Evolutionary conservation across 345 rosid species (phyloP).

Genomic region (Euphorbia peplus): DNA sequence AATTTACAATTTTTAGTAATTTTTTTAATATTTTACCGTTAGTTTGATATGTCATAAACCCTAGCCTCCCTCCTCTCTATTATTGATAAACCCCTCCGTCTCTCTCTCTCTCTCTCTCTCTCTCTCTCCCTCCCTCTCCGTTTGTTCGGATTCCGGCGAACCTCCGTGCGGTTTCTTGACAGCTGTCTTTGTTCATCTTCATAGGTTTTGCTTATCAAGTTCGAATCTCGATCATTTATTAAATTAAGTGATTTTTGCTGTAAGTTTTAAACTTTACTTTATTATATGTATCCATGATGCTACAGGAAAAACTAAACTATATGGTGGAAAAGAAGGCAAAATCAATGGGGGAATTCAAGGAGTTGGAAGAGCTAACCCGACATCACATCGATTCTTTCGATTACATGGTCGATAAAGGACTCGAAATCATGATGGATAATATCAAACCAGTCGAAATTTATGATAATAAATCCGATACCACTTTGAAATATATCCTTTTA

Average conservation of each 20-base stretch:
- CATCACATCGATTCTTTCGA: slow-evolving; percentile 87
- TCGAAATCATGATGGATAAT: slow-evolving; percentile 57
- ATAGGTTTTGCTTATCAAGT: no score
- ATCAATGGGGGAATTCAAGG: slow-evolving; percentile 36
- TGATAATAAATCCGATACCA: slow-evolving; percentile 41
- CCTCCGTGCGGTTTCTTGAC: neutral
- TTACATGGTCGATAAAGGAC: slow-evolving; percentile 74
- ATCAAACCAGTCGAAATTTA: slow-evolving; percentile 54
- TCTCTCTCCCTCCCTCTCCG: neutral
- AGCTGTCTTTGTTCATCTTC: no score
- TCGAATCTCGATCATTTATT: no score
- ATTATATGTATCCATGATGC: no score
- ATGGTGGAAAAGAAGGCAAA: slow-evolving; percentile 3
- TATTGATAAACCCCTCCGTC: neutral
- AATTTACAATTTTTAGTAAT: no score
- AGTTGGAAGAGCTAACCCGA: slow-evolving; percentile 56
- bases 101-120: neutral
- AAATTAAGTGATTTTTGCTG: neutral
- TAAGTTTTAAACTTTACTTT: no score
- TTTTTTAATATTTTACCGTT: neutral
- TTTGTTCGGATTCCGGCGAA: neutral
- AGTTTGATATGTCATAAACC: neutral
- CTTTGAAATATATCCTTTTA: slow-evolving; percentile 67
- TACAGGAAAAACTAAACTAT: neutral
- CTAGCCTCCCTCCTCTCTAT: neutral